Evolutionary conservation across 768 basidiomycete genomes (phyloP).

Genomic region (Amanita inopinata): DNA sequence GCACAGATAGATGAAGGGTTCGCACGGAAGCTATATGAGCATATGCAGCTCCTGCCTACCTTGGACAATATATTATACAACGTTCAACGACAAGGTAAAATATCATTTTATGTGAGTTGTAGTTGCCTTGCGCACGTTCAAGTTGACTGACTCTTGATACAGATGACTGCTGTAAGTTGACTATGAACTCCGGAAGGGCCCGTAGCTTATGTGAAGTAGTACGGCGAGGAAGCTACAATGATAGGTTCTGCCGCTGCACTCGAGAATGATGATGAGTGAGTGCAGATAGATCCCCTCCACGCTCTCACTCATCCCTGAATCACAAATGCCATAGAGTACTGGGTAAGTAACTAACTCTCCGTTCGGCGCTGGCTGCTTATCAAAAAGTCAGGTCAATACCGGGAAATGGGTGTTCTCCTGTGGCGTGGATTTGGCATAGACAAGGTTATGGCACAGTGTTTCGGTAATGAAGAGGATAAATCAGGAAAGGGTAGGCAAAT

Average conservation of each 20-base stretch:
- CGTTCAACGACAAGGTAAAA: constrained; percentile 89
- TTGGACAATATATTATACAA: constrained; percentile 87
- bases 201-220: constrained; percentile 27
- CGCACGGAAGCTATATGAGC: constrained; percentile 65
- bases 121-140: neutral
- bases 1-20: constrained; percentile 56
- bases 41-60: constrained; percentile 73
- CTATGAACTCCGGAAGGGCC: constrained; percentile 3
- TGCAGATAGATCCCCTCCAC: neutral
- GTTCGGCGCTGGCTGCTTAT: constrained; percentile 5
- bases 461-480: constrained; percentile 75
- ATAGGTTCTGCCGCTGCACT: constrained; percentile 86
- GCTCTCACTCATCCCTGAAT: neutral
- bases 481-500: constrained; percentile 85
- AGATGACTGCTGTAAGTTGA: constrained; percentile 76
- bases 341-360: constrained; percentile 31
- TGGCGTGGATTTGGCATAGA: constrained; percentile 81
- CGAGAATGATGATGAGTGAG: constrained; percentile 77
- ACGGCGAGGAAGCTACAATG: constrained; percentile 88
- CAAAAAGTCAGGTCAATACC: constrained; percentile 64
- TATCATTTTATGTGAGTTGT: constrained; percentile 73
- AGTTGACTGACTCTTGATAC: constrained; percentile 7
- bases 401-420: constrained; percentile 83
- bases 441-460: constrained; percentile 85
- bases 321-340: constrained; percentile 46